A percentile compares a stretch with the other conserved stretches of the same genome.
Conservation (phyloP, 495 filamentous ascomycete species). For the Penicillium canescens region DNA sequence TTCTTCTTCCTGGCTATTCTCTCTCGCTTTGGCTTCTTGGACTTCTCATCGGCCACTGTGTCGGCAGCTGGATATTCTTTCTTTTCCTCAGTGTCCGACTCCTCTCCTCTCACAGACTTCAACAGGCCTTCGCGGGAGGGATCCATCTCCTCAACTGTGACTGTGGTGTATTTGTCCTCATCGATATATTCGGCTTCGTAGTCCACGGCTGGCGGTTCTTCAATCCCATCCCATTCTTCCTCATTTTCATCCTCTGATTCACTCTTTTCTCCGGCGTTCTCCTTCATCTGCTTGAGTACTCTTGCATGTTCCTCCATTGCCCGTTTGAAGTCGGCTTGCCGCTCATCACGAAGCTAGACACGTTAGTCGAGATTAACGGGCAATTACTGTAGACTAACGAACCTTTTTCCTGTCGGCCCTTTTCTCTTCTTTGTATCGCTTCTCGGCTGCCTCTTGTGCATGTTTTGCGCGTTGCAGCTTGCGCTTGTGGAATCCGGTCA, state of each 20-base stretch:
- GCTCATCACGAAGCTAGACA: constrained; percentile 72
- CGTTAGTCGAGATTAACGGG: constrained; percentile 10
- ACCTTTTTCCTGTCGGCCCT: constrained; percentile 73
- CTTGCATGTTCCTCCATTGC: constrained; percentile 73
- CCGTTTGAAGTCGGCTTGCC: constrained; percentile 74
- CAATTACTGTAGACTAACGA: constrained; percentile 1
- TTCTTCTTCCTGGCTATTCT: constrained; percentile 64
- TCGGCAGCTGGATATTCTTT: constrained; percentile 18
- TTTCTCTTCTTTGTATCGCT: constrained; percentile 72
- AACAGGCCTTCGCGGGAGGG: constrained; percentile 69
- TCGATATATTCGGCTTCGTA: constrained; percentile 94
- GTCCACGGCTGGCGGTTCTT: constrained; percentile 61
- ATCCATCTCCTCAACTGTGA: constrained; percentile 90
- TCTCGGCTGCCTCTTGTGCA: constrained; percentile 74
- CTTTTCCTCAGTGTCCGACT: constrained; percentile 44
- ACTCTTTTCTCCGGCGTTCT: constrained; percentile 49
- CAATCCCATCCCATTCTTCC: constrained; percentile 65
- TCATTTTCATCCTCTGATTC: constrained; percentile 35
- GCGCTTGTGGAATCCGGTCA: constrained; percentile 96
- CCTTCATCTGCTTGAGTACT: constrained; percentile 53
- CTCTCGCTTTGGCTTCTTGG: constrained; percentile 9
- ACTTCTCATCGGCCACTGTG: constrained; percentile 25
- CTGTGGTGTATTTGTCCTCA: constrained; percentile 91
- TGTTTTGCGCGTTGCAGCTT: constrained; percentile 80
- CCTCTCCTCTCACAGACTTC: constrained; percentile 47